Evolutionary conservation across 208 protist species (phyloP), one percentile per base, ranked within the genome.

Genomic region (Trypanosoma brucei): DNA sequence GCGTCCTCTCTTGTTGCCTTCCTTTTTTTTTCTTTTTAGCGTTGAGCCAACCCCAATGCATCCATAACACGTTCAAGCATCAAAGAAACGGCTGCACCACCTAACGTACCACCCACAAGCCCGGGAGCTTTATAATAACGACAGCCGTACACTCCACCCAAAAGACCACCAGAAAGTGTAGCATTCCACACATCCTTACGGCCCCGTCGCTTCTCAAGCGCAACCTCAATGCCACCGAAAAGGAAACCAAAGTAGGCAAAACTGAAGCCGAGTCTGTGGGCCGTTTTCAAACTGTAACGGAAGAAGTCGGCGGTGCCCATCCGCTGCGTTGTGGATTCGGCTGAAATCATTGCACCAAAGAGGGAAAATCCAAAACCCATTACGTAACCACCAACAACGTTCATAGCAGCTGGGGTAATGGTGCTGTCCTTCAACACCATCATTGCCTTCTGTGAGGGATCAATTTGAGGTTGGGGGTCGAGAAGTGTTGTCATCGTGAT

Each of bases 231-330:
- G 3, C 88, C 88, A 13, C 88, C 84, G 56, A 96, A 94, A 55
- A 96, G 70, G 55, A 96, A 92, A 31, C 88, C 88, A 64, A 96
- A 96, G 40, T 84, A 86, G 62, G 81, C 83, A 59, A 96, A 96
- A 62, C 65, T 90, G 54, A 52, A 48, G 50, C 83, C 91, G 13
- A 93, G 68, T 53, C 76, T 70, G 45, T 75, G 58, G 8, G 86
- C 86, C 49, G 49, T 88, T 55, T 80, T 78, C 37, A 94, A 9
- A 58, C 84, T 91, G 65, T 91, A 62, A 9, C 78, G 78, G 59
- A 94, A 93, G 72, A 94, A 96, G 68, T 96, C 91, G 4, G 72
- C 81, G 34, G 88, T 84, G 3, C 91, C 91, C 86, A 96, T 94
- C 9, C 67, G 77, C 78, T 96, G 86, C 58, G 88, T 95, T 6